Evolutionary conservation across 345 rosid species (phyloP).

Genomic region (Geranium rotundifolium): DNA sequence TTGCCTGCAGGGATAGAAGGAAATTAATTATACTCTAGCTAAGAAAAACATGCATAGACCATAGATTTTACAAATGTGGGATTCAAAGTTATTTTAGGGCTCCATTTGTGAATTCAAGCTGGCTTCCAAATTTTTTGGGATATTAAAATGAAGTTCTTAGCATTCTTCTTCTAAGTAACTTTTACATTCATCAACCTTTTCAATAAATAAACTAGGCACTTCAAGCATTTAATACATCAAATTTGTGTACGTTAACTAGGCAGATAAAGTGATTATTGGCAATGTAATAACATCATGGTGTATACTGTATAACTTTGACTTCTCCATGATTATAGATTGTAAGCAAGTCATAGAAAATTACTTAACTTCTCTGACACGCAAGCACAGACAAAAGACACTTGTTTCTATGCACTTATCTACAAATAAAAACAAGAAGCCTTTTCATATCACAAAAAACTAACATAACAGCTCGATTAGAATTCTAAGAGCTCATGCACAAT

Average conservation of each 20-base stretch:
- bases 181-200: background rate
- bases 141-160: background rate
- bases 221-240: background rate
- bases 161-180: background rate
- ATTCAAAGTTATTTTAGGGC: background rate
- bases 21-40: background rate
- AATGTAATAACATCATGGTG: background rate
- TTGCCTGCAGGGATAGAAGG: conserved; percentile 47
- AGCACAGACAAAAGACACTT: background rate
- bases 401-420: background rate
- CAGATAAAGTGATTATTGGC: background rate
- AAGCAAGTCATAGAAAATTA: background rate
- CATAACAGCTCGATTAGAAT: too few species aligned
- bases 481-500: background rate
- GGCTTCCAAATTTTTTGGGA: background rate
- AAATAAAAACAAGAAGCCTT: background rate
- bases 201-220: background rate
- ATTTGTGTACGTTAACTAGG: background rate
- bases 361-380: background rate
- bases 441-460: background rate
- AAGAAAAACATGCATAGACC: background rate
- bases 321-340: too few species aligned
- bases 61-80: background rate
- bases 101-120: background rate
- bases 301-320: background rate